Base-by-base conservation (phyloP, 305 asterid species). In the Fraxinus platypoda region DNA sequence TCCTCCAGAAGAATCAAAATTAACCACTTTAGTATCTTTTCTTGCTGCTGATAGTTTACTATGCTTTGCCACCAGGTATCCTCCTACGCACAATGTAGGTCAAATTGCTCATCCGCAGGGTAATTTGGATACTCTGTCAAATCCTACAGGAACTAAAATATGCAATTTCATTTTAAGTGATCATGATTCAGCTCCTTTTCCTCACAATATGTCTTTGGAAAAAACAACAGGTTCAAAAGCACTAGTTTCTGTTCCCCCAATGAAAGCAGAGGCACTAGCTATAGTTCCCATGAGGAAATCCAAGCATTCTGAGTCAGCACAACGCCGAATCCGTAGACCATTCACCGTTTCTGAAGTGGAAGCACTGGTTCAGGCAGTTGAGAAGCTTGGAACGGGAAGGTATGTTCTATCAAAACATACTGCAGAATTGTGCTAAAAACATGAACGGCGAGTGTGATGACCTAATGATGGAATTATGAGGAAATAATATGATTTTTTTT, bases 311-410 rank as follows among this genome's bases (percentile, higher is more conserved):
- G 99, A 95, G 83, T 87, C 93, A 82, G 93, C 94, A 8, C 98
- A 92, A 70, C 96, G 98, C 77, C 87, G 98, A 25, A 93, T 93
- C 75, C 97, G 99, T 81, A 88, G 99, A 78, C 99, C 98, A 64
- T 97, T 97, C 86, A 91, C 99, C 71, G 99, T 97, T 78, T 84
- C 94, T 38, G 99, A 97, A 87, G 98, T 97, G 19, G 98, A 97
- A 89, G 97, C 98, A 74, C 92, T 95, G 35, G 99, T 97, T 81
- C 97, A 93, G 85, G 99, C 98, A 75, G 98, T 97, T 74, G 99
- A 95, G 93, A 93, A 92, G 84, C 98, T 97, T 26, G 98, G 99
- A 68, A 97, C 98, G 0, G 99, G 99, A 92, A 92, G 99, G 99
- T 97, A 86, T 80, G 79, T 54, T 52, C n/a, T 9, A 52, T 68